phyloP scores from a whole-genome alignment of 2,329 filamentous ascomycete genomes.

The Verticillium alfalfae region DNA sequence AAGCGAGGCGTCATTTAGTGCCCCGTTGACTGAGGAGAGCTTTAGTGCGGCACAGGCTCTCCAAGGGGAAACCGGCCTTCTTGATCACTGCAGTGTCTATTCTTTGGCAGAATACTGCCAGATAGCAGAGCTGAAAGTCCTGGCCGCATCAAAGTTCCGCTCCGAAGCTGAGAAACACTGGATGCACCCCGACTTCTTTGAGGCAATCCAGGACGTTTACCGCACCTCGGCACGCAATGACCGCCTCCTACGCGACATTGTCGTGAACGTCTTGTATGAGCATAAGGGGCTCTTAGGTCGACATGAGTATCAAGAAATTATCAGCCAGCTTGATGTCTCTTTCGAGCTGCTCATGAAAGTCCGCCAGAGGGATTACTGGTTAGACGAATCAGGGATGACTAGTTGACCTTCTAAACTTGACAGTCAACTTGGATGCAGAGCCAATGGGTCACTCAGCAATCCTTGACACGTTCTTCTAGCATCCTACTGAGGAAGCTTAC shows the following conservation, averaged over 20 bases:
- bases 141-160: background rate
- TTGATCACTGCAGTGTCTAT: background rate
- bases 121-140: background rate
- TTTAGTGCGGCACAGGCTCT: background rate
- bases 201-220: background rate
- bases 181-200: conserved; percentile 1
- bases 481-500: no score
- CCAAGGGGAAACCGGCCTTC: background rate
- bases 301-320: background rate
- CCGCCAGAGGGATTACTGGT: background rate
- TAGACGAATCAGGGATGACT: no score
- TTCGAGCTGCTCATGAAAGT: conserved; percentile 1
- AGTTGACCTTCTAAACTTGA: no score
- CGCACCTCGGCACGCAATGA: background rate
- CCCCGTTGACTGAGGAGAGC: background rate
- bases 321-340: background rate
- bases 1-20: no score
- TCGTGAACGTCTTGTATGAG: background rate
- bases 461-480: no score
- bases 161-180: background rate
- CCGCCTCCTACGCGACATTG: background rate
- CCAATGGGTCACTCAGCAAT: no score
- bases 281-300: background rate
- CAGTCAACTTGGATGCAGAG: no score
- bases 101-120: background rate